phyloP scores from a whole-genome alignment of 2,329 filamentous ascomycete species.

The Sporothrix curviconia region DNA sequence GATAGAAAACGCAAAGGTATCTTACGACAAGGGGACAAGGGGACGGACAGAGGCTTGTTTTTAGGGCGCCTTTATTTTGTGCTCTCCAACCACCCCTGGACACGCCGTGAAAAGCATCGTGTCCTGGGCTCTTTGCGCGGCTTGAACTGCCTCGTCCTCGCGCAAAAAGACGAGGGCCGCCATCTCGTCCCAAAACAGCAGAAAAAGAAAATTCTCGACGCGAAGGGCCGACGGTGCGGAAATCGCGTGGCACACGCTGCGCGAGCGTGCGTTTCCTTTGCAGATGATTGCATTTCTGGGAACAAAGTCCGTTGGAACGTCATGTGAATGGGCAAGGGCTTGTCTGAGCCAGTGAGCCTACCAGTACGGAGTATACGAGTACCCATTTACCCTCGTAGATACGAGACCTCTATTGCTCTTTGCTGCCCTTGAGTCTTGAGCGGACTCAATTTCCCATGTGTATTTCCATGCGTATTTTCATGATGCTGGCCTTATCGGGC shows the following conservation, averaged over 20 bases:
- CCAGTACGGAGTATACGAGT: too few relatives aligned
- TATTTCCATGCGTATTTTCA: too few relatives aligned
- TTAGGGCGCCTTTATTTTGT: neutral
- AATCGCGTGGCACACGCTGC: neutral
- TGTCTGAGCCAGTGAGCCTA: neutral
- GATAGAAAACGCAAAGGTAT: too few relatives aligned
- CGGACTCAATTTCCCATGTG: too few relatives aligned
- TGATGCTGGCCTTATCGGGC: neutral
- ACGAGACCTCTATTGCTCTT: neutral
- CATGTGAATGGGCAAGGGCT: neutral
- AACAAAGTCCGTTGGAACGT: neutral
- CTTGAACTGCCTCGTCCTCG: too few relatives aligned
- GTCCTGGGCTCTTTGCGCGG: too few relatives aligned
- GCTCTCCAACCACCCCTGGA: neutral
- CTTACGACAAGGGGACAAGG: too few relatives aligned
- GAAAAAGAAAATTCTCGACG: neutral
- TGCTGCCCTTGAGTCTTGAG: too few relatives aligned
- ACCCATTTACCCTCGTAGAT: neutral
- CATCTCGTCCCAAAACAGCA: too few relatives aligned
- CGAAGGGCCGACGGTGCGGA: neutral
- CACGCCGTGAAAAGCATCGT: neutral
- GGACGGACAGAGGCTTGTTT: conserved; percentile 1
- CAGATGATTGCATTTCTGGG: neutral
- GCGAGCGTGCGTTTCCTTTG: too few relatives aligned
- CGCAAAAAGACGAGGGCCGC: too few relatives aligned